Evolutionary conservation across 768 basidiomycete genomes (phyloP), one percentile per base, ranked within the genome.

Genomic region (Udeniomyces megalosporus): DNA sequence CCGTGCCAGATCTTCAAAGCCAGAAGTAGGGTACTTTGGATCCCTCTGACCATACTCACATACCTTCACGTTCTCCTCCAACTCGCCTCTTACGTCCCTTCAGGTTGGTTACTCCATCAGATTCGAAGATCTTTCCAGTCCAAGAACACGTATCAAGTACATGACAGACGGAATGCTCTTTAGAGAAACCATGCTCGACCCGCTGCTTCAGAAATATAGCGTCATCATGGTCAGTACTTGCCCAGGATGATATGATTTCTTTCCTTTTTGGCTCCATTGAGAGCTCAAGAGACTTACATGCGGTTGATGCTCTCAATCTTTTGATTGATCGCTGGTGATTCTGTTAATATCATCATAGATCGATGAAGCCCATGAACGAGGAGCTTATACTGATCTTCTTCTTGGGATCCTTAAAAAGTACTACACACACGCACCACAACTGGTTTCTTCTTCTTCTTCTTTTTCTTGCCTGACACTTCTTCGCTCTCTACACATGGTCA

Each of bases 151-250:
- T 29, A 88, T 99, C 72, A 79, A 90, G 46, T 99, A 97, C 73
- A 80, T 97, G 81, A 99, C 95, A 34, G 95, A 99, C 72, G 95
- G 95, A 49, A 92, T 97, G 84, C 82, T 99, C 42, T 96, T 97
- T 72, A 82, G 92, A 63, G 92, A 96, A 77, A 84, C 85, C 26
- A 80, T 96, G 69, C 77, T 91, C 42, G 93, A 99, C 70, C 95
- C 95, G 20, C 74, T 96, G 31, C 78, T 99, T 56, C 88, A 85
- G 71, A 83, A 84, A 28, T 96, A 92, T 70, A 93, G 89, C 69
- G 89, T 91, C 11, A 85, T 97, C 65, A 97, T 99, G 91, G 90
- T 85, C 67, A 52, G 78, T 72, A 62, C 4, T 28, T 61, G 35
- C n/a, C 32, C 15, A 20, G 14, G 1, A 8, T 42, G 38, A 14